Conservation (phyloP, 345 rosid species). For the Erodium maritimum region DNA sequence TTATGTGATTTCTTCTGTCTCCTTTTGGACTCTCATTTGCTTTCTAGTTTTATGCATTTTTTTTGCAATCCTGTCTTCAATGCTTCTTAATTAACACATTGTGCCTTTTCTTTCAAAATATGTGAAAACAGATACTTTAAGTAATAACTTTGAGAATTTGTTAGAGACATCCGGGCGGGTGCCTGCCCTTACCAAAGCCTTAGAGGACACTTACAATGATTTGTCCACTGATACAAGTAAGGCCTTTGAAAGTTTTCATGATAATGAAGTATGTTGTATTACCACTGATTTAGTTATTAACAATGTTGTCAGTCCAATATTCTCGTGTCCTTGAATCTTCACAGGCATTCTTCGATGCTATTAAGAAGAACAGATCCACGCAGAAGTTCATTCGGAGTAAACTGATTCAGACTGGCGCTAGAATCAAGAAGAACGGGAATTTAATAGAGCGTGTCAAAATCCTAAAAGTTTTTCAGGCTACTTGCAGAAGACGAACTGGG, state of each 20-base stretch:
- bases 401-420: conserved; percentile 56
- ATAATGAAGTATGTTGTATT: background rate
- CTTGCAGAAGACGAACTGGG: conserved; percentile 56
- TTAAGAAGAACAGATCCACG: conserved; percentile 67
- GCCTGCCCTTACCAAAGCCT: conserved; percentile 8
- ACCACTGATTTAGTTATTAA: too few relatives aligned
- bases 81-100: background rate
- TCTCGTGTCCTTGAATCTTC: conserved; percentile 65
- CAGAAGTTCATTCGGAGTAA: conserved; percentile 65
- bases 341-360: conserved; percentile 50
- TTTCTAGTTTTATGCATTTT: background rate
- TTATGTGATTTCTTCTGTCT: background rate
- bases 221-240: conserved; percentile 22
- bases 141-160: conserved; percentile 17
- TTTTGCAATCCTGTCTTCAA: background rate
- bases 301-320: conserved; percentile 14
- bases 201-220: conserved; percentile 20
- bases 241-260: conserved; percentile 29
- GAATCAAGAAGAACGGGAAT: conserved; percentile 71
- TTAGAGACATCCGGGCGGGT: conserved; percentile 16
- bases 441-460: conserved; percentile 56
- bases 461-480: conserved; percentile 56
- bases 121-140: conserved; percentile 19
- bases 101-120: background rate
- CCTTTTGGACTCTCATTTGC: background rate